Conservation (phyloP, 2,329 filamentous ascomycete genomes). For the Pseudonectria buxi region DNA sequence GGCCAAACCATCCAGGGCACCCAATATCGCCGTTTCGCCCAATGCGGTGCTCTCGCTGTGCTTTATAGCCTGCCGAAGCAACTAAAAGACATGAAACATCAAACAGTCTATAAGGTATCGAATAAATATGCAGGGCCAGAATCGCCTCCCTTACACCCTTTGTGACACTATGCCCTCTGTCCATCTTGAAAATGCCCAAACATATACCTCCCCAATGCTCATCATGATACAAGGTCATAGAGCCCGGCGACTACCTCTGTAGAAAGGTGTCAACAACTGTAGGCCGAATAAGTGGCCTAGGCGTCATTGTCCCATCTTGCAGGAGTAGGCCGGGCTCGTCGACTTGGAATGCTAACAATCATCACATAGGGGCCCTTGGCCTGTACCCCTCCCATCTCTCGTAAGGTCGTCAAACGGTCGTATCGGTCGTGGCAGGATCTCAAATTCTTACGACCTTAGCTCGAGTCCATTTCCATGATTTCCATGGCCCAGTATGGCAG, state of each 20-base stretch:
- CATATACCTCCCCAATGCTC: slow-evolving; percentile 16
- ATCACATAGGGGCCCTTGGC: no score
- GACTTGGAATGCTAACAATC: no score
- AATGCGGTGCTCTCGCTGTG: slow-evolving; percentile 6
- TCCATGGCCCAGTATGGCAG: slow-evolving; percentile 45
- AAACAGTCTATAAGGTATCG: slow-evolving; percentile 27
- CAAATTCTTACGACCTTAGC: slow-evolving; percentile 9
- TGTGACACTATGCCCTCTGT: slow-evolving; percentile 12
- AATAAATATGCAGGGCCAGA: slow-evolving; percentile 14
- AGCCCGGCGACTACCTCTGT: slow-evolving; percentile 1
- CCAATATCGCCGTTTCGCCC: slow-evolving; percentile 7
- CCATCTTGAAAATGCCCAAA: slow-evolving; percentile 17
- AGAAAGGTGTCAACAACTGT: slow-evolving; percentile 1
- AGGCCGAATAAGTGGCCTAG: no score
- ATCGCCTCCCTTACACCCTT: no score
- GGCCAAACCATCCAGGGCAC: slow-evolving; percentile 5
- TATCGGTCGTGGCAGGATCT: slow-evolving; percentile 7
- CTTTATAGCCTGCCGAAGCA: slow-evolving; percentile 11
- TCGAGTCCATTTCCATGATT: slow-evolving; percentile 43
- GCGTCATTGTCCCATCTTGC: no score
- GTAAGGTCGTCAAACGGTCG: slow-evolving; percentile 11
- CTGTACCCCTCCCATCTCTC: no score
- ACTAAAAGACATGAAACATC: slow-evolving; percentile 14
- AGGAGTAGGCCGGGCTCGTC: no score
- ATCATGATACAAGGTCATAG: slow-evolving; percentile 3